Base-by-base conservation (phyloP, 805 yeast species). In the Zygosaccharomyces rouxii region DNA sequence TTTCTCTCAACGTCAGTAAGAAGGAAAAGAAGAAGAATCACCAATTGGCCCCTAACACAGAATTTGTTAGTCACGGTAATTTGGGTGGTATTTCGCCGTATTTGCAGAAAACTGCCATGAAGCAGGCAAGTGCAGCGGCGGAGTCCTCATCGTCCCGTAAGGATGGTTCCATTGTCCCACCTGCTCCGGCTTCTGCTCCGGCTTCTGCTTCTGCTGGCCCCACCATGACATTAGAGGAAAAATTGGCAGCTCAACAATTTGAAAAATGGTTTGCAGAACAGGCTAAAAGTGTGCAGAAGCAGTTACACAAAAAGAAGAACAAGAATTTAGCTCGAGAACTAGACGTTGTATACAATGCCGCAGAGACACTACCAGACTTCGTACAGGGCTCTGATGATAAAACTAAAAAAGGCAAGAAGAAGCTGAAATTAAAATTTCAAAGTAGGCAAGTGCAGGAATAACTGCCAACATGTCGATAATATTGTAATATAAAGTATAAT, bases 181-280 rank as follows among this genome's bases (percentile, higher is more conserved):
- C 44, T 5, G 23, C 10, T 3, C 10, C 44, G 10, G 23, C 47
- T 30, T 21, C 25, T 3, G 16, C 19, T 35, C 7, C 28, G 3
- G 1, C 31, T 5, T 16, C 45, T 6, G 21, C 21, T 16, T n/a
- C 37, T 14, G 7, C 37, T 19, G 18, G 31, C 48, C 9, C 42
- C 39, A 11, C 52, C 48, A 35, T 72, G 47, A 73, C 86, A 1
- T 64, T 86, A 38, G 81, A 78, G 40, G 96, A 89, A 49, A 77
- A 85, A 40, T 84, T 83, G 60, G 83, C 83, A 55, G 96, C 89
- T 54, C 87, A 86, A 59, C 89, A 83, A 60, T 89, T 89, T 70
- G 89, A 83, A 25, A 76, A 71, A 51, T 89, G 97, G 97, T 89
- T 95, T 90, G 84, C 79, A 31, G 81, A 79, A 54, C 96, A 89